Evolutionary conservation across 169 alveolate genomes (phyloP).

Genomic region (Eimeria tenella): DNA sequence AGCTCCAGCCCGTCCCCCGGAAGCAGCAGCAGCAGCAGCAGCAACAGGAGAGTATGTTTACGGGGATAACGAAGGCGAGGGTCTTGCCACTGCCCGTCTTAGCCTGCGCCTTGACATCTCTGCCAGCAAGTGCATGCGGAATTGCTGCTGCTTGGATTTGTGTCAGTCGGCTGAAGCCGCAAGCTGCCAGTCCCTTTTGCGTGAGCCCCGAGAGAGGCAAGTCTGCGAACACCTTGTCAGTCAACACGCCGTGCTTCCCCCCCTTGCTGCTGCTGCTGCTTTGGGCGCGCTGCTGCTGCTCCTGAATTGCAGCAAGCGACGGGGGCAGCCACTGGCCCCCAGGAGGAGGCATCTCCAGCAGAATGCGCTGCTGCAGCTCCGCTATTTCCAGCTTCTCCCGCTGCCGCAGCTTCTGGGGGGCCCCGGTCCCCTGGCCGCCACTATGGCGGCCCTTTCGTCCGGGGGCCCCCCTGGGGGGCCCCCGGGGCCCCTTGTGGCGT

Average conservation of each 20-base stretch:
- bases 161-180: constrained; percentile 91
- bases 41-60: background rate
- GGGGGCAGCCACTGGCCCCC: constrained; percentile 67
- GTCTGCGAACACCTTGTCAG: constrained; percentile 87
- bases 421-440: background rate
- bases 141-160: constrained; percentile 91
- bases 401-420: constrained; percentile 61
- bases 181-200: constrained; percentile 87
- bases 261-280: background rate
- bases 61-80: constrained; percentile 94
- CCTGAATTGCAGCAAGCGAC: constrained; percentile 4
- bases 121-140: constrained; percentile 94
- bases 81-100: constrained; percentile 97
- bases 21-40: constrained; percentile 15
- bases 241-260: constrained; percentile 73
- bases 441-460: background rate
- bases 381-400: constrained; percentile 69
- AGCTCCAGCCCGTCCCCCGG: background rate
- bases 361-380: constrained; percentile 69
- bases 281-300: constrained; percentile 49
- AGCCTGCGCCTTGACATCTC: constrained; percentile 86
- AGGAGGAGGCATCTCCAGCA: constrained; percentile 75
- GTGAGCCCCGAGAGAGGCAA: constrained; percentile 91
- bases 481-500: constrained; percentile 14
- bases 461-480: background rate